These are phyloP conservation scores for Powellomyces hirtus DNA, from an alignment of 192 early-diverging fungal genomes.

Conservation along the genomic window DNA sequence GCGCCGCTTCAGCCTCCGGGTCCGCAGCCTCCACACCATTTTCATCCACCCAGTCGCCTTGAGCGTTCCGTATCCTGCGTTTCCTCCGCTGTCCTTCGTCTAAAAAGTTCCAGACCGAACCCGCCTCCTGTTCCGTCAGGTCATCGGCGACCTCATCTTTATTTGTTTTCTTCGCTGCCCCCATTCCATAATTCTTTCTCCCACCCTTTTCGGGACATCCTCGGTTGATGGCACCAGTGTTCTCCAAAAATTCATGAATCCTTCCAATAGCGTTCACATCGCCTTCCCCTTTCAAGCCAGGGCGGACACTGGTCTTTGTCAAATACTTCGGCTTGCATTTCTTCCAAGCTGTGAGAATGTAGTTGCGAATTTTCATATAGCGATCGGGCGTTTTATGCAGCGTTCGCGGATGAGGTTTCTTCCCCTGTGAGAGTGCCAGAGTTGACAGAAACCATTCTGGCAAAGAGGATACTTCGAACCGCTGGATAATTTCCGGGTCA, in stretches of 20 bases:
- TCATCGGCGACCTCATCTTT: slow-evolving; percentile 12
- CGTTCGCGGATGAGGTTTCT: slow-evolving; percentile 38
- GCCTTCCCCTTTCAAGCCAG: slow-evolving; percentile 75
- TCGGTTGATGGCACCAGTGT: slow-evolving; percentile 73
- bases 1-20: slow-evolving; percentile 32
- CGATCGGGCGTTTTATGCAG: slow-evolving; percentile 79
- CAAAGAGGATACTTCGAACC: slow-evolving; percentile 29
- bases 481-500: slow-evolving; percentile 29
- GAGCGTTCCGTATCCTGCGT: slow-evolving; percentile 58
- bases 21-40: slow-evolving; percentile 29
- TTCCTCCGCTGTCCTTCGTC: slow-evolving; percentile 40
- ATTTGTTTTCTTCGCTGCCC: not conserved
- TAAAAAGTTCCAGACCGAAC: slow-evolving; percentile 16
- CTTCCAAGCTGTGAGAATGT: slow-evolving; percentile 81
- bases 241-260: slow-evolving; percentile 82
- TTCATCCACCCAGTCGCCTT: slow-evolving; percentile 68
- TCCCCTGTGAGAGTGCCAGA: slow-evolving; percentile 14
- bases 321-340: slow-evolving; percentile 59
- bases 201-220: slow-evolving; percentile 40
- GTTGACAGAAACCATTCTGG: slow-evolving; percentile 41
- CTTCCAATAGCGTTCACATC: slow-evolving; percentile 92
- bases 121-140: slow-evolving; percentile 18
- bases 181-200: slow-evolving; percentile 31
- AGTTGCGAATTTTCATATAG: slow-evolving; percentile 85
- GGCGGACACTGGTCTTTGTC: slow-evolving; percentile 77